A percentile compares a stretch with the other conserved stretches of the same genome.
These are phyloP conservation scores for Axilococcus clingmanii DNA, from an alignment of 139 green algal genomes.

Conservation along the genomic window DNA sequence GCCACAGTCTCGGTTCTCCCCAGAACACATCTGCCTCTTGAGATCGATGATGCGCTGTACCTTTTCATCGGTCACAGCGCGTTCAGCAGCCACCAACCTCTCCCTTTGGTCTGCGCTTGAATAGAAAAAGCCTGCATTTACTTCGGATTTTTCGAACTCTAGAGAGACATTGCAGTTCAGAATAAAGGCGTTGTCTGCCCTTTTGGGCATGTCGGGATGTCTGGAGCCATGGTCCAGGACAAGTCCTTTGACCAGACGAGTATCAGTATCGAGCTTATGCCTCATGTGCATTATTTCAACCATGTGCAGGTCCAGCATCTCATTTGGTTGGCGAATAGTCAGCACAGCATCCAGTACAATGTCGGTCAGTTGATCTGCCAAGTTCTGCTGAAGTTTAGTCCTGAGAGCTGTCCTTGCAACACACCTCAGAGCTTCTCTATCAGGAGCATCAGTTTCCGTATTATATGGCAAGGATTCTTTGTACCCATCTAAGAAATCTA, in stretches of 20 bases:
- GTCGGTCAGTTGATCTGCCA: conserved; percentile 87
- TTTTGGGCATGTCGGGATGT: conserved; percentile 98
- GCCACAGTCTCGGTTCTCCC: conserved; percentile 42
- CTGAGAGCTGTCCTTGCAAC: conserved; percentile 84
- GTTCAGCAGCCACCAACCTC: conserved; percentile 91
- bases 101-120: conserved; percentile 89
- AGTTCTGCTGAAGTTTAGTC: conserved; percentile 77
- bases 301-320: conserved; percentile 95
- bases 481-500: conserved; percentile 88
- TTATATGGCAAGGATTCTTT: no score
- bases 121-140: conserved; percentile 99
- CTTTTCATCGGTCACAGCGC: conserved; percentile 82
- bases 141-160: conserved; percentile 99
- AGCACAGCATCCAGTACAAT: conserved; percentile 81
- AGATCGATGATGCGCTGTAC: conserved; percentile 90
- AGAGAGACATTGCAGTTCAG: conserved; percentile 95
- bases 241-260: conserved; percentile 80
- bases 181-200: conserved; percentile 83
- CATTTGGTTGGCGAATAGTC: conserved; percentile 54
- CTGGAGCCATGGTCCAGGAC: conserved; percentile 94
- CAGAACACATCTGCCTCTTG: conserved; percentile 77
- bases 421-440: conserved; percentile 75
- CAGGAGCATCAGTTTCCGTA: conserved; percentile 27
- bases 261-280: conserved; percentile 93
- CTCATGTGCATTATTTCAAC: conserved; percentile 99